Evolutionary conservation across 2,329 filamentous ascomycete genomes (phyloP).

Genomic region (Claviceps sp.): DNA sequence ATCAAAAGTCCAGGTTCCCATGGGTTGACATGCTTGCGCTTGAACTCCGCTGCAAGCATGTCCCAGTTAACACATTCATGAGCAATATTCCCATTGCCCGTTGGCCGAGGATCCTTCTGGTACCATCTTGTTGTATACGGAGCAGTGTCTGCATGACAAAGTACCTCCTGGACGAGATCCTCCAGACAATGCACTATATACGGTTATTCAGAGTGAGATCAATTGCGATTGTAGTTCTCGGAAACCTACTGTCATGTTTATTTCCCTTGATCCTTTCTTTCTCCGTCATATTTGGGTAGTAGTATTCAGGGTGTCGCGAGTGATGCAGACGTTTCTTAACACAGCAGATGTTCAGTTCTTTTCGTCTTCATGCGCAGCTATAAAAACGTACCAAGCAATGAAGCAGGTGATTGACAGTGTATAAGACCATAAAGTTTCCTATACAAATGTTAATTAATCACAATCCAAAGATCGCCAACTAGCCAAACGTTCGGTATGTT

Average conservation of each 20-base stretch:
- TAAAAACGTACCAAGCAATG: neutral
- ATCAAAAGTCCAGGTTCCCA: slow-evolving; percentile 1
- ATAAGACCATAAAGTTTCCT: neutral
- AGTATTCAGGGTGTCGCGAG: neutral
- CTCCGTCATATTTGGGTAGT: slow-evolving; percentile 1
- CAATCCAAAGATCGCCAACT: too few relatives aligned
- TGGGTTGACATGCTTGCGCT: neutral
- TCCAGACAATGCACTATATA: neutral
- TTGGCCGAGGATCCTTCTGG: neutral
- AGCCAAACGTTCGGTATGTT: neutral
- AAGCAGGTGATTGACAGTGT: neutral
- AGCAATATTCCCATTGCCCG: neutral
- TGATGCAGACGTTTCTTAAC: neutral
- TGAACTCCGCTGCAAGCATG: neutral
- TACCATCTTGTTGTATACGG: neutral
- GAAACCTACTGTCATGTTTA: neutral
- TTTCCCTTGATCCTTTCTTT: neutral
- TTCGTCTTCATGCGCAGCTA: neutral
- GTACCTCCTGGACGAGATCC: neutral
- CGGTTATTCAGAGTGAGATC: neutral
- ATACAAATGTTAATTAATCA: neutral
- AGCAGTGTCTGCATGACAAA: neutral
- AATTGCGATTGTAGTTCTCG: neutral
- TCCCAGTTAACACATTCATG: slow-evolving; percentile 1
- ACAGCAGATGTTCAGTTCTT: neutral